Conservation (phyloP, 176 grass and related monocot genomes). For the Themeda triandra region DNA sequence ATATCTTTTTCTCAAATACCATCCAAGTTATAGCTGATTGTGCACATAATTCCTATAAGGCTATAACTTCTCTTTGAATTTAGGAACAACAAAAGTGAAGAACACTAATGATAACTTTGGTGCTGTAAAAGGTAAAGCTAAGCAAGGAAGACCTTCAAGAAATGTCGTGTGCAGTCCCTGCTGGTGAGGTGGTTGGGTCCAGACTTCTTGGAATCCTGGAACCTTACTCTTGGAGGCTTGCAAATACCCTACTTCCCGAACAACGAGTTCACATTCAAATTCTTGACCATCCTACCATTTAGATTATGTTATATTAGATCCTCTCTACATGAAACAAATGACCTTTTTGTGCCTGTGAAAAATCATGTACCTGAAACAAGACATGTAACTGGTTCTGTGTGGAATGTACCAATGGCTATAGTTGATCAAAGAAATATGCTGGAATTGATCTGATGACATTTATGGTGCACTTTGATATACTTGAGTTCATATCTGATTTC, state of each 20-base stretch:
- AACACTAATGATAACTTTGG: constrained; percentile 63
- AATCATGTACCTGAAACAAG: not conserved
- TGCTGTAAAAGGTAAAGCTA: constrained; percentile 60
- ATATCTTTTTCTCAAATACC: not conserved
- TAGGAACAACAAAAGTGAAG: constrained; percentile 75
- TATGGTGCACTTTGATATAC: not conserved
- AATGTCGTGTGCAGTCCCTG: constrained; percentile 45
- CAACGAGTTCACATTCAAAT: constrained; percentile 19
- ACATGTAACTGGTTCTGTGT: not conserved
- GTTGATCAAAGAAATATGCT: not conserved
- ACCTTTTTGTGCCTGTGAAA: not conserved
- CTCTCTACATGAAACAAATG: not conserved
- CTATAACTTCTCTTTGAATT: constrained; percentile 30
- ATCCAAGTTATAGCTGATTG: constrained; percentile 8
- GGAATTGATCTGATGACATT: not conserved
- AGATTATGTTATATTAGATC: not conserved
- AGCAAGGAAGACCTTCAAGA: constrained; percentile 52
- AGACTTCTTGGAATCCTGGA: constrained; percentile 49
- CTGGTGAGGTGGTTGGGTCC: constrained; percentile 48
- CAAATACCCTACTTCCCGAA: constrained; percentile 52
- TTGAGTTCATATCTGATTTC: not conserved
- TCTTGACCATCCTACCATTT: not conserved
- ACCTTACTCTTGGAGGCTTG: constrained; percentile 60
- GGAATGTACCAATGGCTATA: not conserved
- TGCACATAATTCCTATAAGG: not conserved